Evolutionary conservation across 2,329 filamentous ascomycete species (phyloP).

Genomic region (Neurospora sp.): DNA sequence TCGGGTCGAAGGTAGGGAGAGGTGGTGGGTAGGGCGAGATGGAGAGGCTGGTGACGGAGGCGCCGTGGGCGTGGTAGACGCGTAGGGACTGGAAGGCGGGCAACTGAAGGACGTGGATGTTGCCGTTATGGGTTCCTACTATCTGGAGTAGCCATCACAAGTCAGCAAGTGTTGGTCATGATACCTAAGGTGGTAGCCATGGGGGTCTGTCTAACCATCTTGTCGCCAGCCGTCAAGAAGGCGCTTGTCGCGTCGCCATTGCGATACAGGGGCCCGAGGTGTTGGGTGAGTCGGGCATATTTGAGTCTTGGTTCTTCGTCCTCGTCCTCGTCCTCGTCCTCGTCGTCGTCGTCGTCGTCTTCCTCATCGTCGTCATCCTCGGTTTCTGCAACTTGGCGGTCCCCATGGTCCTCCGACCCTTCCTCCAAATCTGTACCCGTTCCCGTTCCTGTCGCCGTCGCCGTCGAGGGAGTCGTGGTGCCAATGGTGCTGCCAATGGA

Average conservation of each 20-base stretch:
- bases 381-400: slow-evolving; percentile 26
- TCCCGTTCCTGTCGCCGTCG: slow-evolving; percentile 11
- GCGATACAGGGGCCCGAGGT: slow-evolving; percentile 71
- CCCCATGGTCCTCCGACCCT: slow-evolving; percentile 14
- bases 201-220: slow-evolving; percentile 59
- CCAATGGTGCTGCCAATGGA: not conserved
- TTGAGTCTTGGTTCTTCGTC: slow-evolving; percentile 92
- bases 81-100: slow-evolving; percentile 73
- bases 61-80: slow-evolving; percentile 85
- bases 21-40: slow-evolving; percentile 73
- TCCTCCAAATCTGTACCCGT: slow-evolving; percentile 17
- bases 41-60: slow-evolving; percentile 81
- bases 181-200: not conserved
- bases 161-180: slow-evolving; percentile 19
- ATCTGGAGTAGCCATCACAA: slow-evolving; percentile 1
- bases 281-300: slow-evolving; percentile 77
- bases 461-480: not conserved
- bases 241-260: slow-evolving; percentile 92
- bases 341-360: slow-evolving; percentile 25
- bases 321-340: slow-evolving; percentile 65
- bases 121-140: slow-evolving; percentile 96
- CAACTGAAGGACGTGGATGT: slow-evolving; percentile 80
- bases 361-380: slow-evolving; percentile 33
- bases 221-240: slow-evolving; percentile 85
- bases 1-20: slow-evolving; percentile 33